Evolutionary conservation across 495 filamentous ascomycete genomes (phyloP).

Genomic region (Massariosphaeria phaeospora): DNA sequence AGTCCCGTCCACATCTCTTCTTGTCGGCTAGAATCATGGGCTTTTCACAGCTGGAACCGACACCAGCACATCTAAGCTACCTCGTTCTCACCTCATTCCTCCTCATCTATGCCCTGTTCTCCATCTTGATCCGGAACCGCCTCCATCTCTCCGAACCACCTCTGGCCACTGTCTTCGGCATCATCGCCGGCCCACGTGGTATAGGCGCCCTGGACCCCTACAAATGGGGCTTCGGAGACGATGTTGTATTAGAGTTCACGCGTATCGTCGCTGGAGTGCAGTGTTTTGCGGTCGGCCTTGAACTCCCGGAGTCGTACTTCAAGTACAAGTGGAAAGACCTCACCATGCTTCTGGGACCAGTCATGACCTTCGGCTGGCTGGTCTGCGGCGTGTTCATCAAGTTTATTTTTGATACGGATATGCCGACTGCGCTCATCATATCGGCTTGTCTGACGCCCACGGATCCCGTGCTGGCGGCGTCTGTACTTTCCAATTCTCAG

Average conservation of each 20-base stretch:
- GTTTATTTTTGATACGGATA: constrained; percentile 39
- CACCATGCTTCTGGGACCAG: constrained; percentile 45
- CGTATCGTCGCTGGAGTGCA: constrained; percentile 47
- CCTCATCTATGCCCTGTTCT: constrained; percentile 47
- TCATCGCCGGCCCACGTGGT: constrained; percentile 43
- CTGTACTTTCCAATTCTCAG: constrained; percentile 43
- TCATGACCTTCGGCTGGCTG: constrained; percentile 51
- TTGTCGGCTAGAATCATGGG: no score
- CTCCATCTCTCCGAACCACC: constrained; percentile 52
- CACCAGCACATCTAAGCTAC: constrained; percentile 46
- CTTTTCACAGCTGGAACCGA: constrained; percentile 47
- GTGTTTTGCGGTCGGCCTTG: constrained; percentile 47
- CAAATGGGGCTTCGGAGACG: constrained; percentile 45
- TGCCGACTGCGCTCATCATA: constrained; percentile 44
- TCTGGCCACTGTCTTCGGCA: constrained; percentile 46
- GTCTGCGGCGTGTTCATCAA: constrained; percentile 43
- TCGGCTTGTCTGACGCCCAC: constrained; percentile 49
- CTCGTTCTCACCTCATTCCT: constrained; percentile 46
- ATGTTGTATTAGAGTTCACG: constrained; percentile 46
- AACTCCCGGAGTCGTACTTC: constrained; percentile 47
- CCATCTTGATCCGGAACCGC: constrained; percentile 46
- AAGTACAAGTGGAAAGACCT: constrained; percentile 44
- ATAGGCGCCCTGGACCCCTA: constrained; percentile 40
- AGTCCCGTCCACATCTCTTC: no score
- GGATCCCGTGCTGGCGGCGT: constrained; percentile 49